Base-by-base conservation (phyloP, 2,329 filamentous ascomycete species). In the Cladophialophora exuberans region DNA sequence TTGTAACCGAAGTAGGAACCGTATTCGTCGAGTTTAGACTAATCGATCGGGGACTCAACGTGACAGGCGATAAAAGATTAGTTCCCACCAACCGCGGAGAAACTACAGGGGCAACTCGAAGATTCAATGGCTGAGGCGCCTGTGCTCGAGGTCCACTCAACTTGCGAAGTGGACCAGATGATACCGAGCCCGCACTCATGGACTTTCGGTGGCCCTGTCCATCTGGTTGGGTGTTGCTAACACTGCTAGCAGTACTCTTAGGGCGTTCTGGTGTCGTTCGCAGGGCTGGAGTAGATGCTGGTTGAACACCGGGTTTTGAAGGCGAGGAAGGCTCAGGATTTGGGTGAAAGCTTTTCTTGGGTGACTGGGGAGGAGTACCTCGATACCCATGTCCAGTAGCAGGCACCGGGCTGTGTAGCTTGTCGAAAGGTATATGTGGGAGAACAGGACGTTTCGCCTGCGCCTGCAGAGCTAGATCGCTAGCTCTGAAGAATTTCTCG, bases 401-500 rank as follows among this genome's bases (percentile, higher is more conserved):
- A 46, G 23, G 10, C 31, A 26, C 20, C 18, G 36, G 10, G 17
- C 17, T 33, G 18, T 23, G 36, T 20, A 33, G 25, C n/a, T 25
- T 46, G 4, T 45, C 38, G 33, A 49, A 42, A 13, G 36, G 13
- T 9, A 56, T 33, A 36, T 46, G 49, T 11, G 44, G 53, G 13
- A 56, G 53, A 26, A 42, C 23, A 15, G 45, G 25, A 20, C 49
- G 57, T 28, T 51, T 56, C 2, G 53, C 9, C 10, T 38, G 43
- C 25, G 25, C 39, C 20, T 78, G 56, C 52, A 85, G 80, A 2
- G 82, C 80, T 11, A 75, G 74, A 25, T 85, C 85, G 69, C 89
- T 88, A 56, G 86, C 88, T 68, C 90, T 88, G 69, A 91, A 84
- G 75, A 92, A 62, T 31, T 62, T 63, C 15, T 56, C 54, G 26